Evolutionary conservation across 306 rosid genomes (phyloP).

Genomic region (Lathyrus aphaca): DNA sequence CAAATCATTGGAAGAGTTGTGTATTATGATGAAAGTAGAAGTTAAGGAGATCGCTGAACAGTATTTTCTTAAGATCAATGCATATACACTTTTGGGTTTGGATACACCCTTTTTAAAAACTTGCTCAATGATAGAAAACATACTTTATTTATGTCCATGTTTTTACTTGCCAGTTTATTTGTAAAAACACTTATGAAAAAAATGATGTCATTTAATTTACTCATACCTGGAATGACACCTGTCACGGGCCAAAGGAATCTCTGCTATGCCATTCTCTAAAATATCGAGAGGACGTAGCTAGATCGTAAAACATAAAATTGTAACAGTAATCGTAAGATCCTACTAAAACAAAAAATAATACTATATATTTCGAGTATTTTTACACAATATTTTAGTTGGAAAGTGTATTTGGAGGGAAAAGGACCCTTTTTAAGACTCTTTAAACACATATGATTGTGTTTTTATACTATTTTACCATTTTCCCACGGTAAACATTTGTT

Average conservation of each 20-base stretch:
- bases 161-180: neutral
- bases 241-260: neutral
- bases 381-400: too few relatives aligned
- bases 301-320: too few relatives aligned
- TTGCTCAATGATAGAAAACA: neutral
- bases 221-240: neutral
- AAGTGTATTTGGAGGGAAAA: too few relatives aligned
- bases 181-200: neutral
- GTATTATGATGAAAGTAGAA: constrained; percentile 9
- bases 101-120: neutral
- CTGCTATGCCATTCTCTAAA: neutral
- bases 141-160: constrained; percentile 3
- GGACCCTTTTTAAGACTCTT: too few relatives aligned
- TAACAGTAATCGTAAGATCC: too few relatives aligned
- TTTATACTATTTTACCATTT: too few relatives aligned
- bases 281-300: neutral
- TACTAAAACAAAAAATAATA: too few relatives aligned
- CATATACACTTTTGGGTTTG: neutral
- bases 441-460: too few relatives aligned
- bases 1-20: constrained; percentile 14
- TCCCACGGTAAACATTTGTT: too few relatives aligned
- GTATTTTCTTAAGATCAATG: neutral
- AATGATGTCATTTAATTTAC: neutral
- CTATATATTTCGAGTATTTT: too few relatives aligned
- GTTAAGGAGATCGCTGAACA: constrained; percentile 5